These are phyloP conservation scores for Aspergillus funiculosus DNA, from an alignment of 495 filamentous ascomycete species.

Conservation along the genomic window DNA sequence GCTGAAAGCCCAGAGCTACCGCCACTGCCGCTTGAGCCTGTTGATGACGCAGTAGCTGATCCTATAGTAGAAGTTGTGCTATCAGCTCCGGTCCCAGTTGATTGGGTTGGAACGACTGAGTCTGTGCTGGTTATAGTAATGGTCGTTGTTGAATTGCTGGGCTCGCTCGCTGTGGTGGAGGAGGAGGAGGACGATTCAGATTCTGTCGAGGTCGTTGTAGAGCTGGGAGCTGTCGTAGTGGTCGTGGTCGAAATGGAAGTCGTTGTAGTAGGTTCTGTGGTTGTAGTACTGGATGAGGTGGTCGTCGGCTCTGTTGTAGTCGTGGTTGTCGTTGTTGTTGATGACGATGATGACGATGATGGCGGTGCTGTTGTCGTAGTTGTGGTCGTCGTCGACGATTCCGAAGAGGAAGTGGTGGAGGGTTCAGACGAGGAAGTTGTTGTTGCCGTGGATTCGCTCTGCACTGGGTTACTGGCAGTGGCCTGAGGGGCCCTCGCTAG, in stretches of 20 bases:
- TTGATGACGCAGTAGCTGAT: slow-evolving; percentile 22
- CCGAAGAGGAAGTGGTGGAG: not conserved
- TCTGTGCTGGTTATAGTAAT: slow-evolving; percentile 30
- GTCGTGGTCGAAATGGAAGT: slow-evolving; percentile 20
- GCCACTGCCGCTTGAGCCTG: slow-evolving; percentile 17
- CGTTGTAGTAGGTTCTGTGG: slow-evolving; percentile 18
- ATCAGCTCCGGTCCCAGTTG: slow-evolving; percentile 13
- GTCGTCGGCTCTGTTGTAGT: slow-evolving; percentile 11
- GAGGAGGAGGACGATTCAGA: slow-evolving; percentile 4
- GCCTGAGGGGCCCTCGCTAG: too few species aligned
- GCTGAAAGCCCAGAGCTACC: slow-evolving; percentile 47
- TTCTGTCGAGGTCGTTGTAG: slow-evolving; percentile 26
- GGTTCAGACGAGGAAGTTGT: not conserved
- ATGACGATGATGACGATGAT: slow-evolving; percentile 9
- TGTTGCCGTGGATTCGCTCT: not conserved
- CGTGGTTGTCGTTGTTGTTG: slow-evolving; percentile 11
- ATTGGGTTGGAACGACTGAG: slow-evolving; percentile 15
- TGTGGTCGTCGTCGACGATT: not conserved
- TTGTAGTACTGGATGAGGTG: slow-evolving; percentile 12
- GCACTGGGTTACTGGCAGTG: too few species aligned
- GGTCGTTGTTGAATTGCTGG: slow-evolving; percentile 5
- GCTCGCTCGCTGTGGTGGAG: slow-evolving; percentile 6
- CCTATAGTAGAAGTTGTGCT: slow-evolving; percentile 26
- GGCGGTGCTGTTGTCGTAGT: slow-evolving; percentile 6
- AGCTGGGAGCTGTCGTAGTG: slow-evolving; percentile 15